Evolutionary conservation across 805 yeast genomes (phyloP), one percentile per base, ranked within the genome.

Genomic region (Komagataella populi): DNA sequence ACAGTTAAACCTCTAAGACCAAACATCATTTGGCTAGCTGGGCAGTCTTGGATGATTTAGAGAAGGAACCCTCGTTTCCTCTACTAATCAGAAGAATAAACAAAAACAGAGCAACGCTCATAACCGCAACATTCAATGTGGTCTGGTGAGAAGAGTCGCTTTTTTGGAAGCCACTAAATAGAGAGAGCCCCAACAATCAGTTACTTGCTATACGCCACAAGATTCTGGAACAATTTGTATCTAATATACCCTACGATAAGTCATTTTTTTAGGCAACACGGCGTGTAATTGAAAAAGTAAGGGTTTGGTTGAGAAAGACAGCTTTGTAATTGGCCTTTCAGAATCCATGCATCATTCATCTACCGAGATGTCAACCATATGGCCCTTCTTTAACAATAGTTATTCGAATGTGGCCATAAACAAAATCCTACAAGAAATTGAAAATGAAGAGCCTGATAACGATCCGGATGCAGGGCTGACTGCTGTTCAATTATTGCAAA

Each of bases 381-480:
- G 71, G 71, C 70, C 71, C 6, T 67, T 67, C 54, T 67, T 67
- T 59, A 66, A 67, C 53, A 56, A 62, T 22, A 62, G 70, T 6
- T 63, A 66, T 36, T 65, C 70, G 23, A 67, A 66, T 57, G 70
- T 68, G 20, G 59, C 63, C 18, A 68, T 68, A 44, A 64, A 67
- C 54, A 62, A 59, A 55, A 65, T 68, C 18, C 56, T 68, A 45
- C 61, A 62, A n/a, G 70, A 68, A 54, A 68, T 68, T 14, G 71
- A 68, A 43, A 55, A 61, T 24, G 70, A 66, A 48, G 64, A 60
- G 47, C 68, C 57, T 39, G 51, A 47, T 7, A 14, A 45, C 43
- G 20, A 50, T 24, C 44, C 49, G 14, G 17, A 46, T 36, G 47
- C 52, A 16, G 30, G 51, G 23, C 48, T 48, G n/a, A 20, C 48